Base-by-base conservation (phyloP, 208 protist species). In the Wallacemonas collosoma region DNA sequence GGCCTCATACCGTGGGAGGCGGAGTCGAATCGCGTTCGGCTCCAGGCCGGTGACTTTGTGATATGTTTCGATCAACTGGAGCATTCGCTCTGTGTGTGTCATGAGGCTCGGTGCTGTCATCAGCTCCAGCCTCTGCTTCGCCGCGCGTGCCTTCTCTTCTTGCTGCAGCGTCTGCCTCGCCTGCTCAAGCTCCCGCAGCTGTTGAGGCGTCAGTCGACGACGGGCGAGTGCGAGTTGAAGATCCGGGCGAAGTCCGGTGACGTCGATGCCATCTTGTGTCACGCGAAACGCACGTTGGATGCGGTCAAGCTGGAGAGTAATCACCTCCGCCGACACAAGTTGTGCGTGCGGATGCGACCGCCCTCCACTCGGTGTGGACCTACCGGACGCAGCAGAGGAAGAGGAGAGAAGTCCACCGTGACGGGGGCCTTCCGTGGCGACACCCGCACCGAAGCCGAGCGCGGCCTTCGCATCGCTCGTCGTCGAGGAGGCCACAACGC, bases 231-330 rank as follows among this genome's bases (percentile, higher is more conserved):
- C 91, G 35, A 60, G 63, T 72, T 90, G 87, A 35, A 96, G 72
- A 15, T 90, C 83, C 0, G 61, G 48, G 3, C 76, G 71, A 15
- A 96, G 80, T 2, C 87, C 91, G 2, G 86, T 93, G 26, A 94
- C 86, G 61, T 94, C 87, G 76, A 94, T 96, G 17, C 89, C 91
- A 56, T 94, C 89, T 9, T 67, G 55, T 11, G 89, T 94, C 73
- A 76, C 82, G 14, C 65, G 68, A 54, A 82, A 81, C 47, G 81
- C 78, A 15, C 61, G 66, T 39, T 80, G 80, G 12, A 96, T 68
- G 39, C 73, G 62, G 15, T 84, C 80, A 36, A 96, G 80, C 76
- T 94, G 87, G 67, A 79, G 63, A 70, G 91, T 87, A 71, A 96
- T 70, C 64, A 86, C 76, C 15, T 83, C 77, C 3, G 93, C 60